Evolutionary conservation across 495 filamentous ascomycete species (phyloP).

Genomic region (Recurvomyces mirabilis): DNA sequence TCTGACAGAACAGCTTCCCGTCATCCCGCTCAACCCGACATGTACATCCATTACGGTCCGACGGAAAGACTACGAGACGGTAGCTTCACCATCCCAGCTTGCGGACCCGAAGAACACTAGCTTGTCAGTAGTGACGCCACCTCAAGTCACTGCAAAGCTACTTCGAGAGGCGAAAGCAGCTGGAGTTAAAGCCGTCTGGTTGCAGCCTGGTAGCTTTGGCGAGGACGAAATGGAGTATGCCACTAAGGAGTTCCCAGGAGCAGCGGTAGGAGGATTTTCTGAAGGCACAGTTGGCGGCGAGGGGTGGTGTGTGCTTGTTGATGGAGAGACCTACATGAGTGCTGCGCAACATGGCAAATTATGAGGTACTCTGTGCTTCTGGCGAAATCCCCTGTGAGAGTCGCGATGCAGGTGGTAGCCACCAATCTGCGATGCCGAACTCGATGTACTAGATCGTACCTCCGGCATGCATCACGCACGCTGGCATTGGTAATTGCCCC

Average conservation of each 20-base stretch:
- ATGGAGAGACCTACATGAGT: constrained; percentile 63
- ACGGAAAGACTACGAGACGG: constrained; percentile 46
- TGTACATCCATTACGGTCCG: constrained; percentile 46
- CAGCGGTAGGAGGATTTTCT: constrained; percentile 56
- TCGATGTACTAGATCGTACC: too few relatives aligned
- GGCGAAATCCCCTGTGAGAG: too few relatives aligned
- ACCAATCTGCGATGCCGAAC: too few relatives aligned
- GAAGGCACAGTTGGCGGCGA: constrained; percentile 41
- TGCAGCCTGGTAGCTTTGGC: constrained; percentile 86
- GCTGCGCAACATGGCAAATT: constrained; percentile 37
- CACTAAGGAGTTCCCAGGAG: constrained; percentile 45
- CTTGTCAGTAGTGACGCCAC: constrained; percentile 80
- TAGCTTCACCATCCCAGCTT: constrained; percentile 53
- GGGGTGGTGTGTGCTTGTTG: constrained; percentile 87
- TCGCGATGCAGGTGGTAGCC: too few relatives aligned
- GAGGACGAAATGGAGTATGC: constrained; percentile 60
- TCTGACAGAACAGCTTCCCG: constrained; percentile 59
- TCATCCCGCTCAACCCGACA: constrained; percentile 72
- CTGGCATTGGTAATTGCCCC: too few relatives aligned
- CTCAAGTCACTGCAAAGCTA: constrained; percentile 54
- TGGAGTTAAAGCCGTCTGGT: constrained; percentile 72
- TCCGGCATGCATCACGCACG: too few relatives aligned
- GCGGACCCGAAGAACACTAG: constrained; percentile 56
- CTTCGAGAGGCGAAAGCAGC: constrained; percentile 69
- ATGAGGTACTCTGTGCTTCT: too few relatives aligned